Evolutionary conservation across 768 basidiomycete genomes (phyloP), one percentile per base, ranked within the genome.

Genomic region (Dentipellis fragilis): DNA sequence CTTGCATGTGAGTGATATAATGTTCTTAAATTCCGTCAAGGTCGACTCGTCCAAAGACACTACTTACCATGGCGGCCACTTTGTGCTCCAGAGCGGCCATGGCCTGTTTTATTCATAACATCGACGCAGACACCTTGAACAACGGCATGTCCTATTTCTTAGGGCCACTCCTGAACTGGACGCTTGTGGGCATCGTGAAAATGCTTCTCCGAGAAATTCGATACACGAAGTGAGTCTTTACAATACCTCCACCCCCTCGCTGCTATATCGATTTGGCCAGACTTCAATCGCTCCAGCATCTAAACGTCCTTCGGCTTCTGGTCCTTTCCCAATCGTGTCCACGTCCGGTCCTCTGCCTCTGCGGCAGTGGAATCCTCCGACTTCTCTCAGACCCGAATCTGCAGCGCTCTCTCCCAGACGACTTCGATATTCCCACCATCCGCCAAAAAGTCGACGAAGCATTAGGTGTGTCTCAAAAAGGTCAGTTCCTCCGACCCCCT

Each of bases 141-240:
- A 90, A 85, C 59, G 89, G 89, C 1, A 75, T 89, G 37, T 83
- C 84, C 5, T 91, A 87, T 66, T 90, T 91, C 62, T 77, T 82
- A 19, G 80, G 81, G 4, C 80, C 83, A 0, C 70, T 91, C 17
- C 73, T 92, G 40, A 83, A 80, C 58, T 92, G 89, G 89, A 89
- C 88, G 0, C 75, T 90, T 5, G 82, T 84, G 2, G 86, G 87
- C 2, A 81, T 90, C 10, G 74, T 89, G 54, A 79, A 78, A 65
- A 78, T 75, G 1, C 72, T 91, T 54, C 66, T 82, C 23, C 74
- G 70, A 56, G 86, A 90, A 51, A 75, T 88, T 39, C 75, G 80
- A 54, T 3, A 48, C 17, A 39, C 49, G 22, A 58, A 48, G 54
- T 59, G 19, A 46, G 22, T 48, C 23, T 34, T n/a, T 46, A 39